Percentiles rank a stretch among this genome's conserved stretches.
These are phyloP conservation scores for Asterionellopsis glacialis DNA, from an alignment of 108 stramenopile genomes.

Conservation along the genomic window DNA sequence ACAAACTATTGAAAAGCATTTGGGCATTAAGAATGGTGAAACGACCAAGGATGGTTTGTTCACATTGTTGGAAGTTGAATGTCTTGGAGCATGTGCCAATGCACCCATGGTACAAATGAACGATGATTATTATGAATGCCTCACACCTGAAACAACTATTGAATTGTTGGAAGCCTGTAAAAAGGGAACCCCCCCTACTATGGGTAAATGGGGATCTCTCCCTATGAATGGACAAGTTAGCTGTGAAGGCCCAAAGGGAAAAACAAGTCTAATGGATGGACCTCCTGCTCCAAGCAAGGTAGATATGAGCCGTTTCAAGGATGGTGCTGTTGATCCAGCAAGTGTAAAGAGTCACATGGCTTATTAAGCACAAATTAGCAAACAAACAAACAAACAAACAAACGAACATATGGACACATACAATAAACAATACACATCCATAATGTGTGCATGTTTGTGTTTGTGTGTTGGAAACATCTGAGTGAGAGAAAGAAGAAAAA, in stretches of 20 bases:
- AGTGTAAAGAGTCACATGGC: constrained; percentile 96
- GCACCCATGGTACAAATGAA: constrained; percentile 99
- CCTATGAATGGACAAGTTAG: constrained; percentile 99
- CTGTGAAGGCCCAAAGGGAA: constrained; percentile 98
- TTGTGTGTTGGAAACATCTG: too few relatives aligned
- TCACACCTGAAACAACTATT: constrained; percentile 92
- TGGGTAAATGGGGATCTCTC: constrained; percentile 98
- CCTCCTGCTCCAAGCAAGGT: constrained; percentile 63
- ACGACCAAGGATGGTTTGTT: constrained; percentile 97
- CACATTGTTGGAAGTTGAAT: constrained; percentile 98
- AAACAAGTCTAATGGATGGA: constrained; percentile 77
- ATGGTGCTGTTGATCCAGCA: constrained; percentile 91
- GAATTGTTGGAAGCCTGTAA: constrained; percentile 95
- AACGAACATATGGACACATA: too few relatives aligned
- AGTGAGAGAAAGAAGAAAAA: too few relatives aligned
- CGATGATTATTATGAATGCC: constrained; percentile 98
- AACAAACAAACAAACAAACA: too few relatives aligned
- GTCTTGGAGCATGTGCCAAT: constrained; percentile 99
- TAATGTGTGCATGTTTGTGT: too few relatives aligned
- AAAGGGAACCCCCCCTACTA: constrained; percentile 78
- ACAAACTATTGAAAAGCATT: constrained; percentile 93
- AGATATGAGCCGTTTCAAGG: constrained; percentile 71
- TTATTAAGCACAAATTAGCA: constrained; percentile 62
- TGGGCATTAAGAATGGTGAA: constrained; percentile 95
- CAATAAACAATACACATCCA: too few relatives aligned